phyloP scores from a whole-genome alignment of 805 yeast genomes.

The Teunomyces barrocoloradensis region DNA sequence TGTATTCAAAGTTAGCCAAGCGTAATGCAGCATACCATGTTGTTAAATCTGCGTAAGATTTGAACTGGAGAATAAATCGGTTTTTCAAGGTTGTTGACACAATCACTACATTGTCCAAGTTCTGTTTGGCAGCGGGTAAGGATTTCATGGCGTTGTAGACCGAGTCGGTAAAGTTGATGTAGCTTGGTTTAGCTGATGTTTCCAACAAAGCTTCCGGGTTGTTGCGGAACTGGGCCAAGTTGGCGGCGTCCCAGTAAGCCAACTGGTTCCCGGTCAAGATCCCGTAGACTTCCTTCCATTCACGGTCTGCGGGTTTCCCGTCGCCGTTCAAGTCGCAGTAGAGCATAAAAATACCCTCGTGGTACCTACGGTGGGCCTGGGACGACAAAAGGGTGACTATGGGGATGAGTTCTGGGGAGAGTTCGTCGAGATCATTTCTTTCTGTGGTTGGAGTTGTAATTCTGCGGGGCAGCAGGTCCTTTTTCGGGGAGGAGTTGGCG shows the following conservation, averaged over 20 bases:
- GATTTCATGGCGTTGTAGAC: constrained; percentile 68
- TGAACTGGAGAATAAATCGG: constrained; percentile 77
- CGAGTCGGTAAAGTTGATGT: constrained; percentile 89
- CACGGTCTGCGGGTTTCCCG: constrained; percentile 79
- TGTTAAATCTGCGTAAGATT: constrained; percentile 59
- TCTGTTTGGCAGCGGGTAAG: constrained; percentile 62
- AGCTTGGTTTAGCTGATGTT: constrained; percentile 74
- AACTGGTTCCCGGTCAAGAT: constrained; percentile 86
- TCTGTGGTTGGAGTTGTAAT: constrained; percentile 9
- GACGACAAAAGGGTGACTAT: constrained; percentile 72
- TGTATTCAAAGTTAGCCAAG: constrained; percentile 75
- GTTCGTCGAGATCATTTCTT: constrained; percentile 19
- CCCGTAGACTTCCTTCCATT: constrained; percentile 93
- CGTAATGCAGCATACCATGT: constrained; percentile 85
- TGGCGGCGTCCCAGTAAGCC: constrained; percentile 87
- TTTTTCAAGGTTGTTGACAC: constrained; percentile 91
- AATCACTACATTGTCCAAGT: constrained; percentile 74
- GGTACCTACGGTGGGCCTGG: constrained; percentile 70
- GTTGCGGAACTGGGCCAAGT: constrained; percentile 50
- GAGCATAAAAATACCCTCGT: constrained; percentile 73
- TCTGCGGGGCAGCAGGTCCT: constrained; percentile 8
- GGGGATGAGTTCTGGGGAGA: constrained; percentile 57
- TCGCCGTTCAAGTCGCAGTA: constrained; percentile 75
- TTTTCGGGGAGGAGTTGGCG: constrained; percentile 16
- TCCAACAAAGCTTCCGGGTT: constrained; percentile 54